Base-by-base conservation (phyloP, 768 basidiomycete species). In the Lactarius indigo region DNA sequence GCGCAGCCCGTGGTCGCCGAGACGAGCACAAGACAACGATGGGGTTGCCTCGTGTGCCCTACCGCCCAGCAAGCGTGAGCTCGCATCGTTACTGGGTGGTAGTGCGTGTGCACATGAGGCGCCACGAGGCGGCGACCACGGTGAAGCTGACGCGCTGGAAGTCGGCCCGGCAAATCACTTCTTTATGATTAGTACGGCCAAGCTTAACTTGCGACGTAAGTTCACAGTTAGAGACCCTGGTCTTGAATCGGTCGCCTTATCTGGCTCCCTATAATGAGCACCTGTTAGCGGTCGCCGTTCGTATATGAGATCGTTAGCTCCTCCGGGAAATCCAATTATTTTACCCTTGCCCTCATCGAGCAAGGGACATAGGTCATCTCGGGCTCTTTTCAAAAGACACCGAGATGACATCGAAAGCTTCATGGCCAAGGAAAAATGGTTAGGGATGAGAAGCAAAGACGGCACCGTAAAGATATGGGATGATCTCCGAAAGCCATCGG, bases 391-490 rank as follows among this genome's bases (percentile, higher is more conserved):
- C 94, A 79, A 98, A 98, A 64, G 91, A 96, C 20, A 98, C 85
- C 23, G 94, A 89, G n/a, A 96, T 97, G 52, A 98, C 88, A 76
- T 98, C 98, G 73, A 85, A 87, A 15, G 89, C 94, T 97, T 73
- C n/a, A 41, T 69, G 57, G 42, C 63, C 55, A 59, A 64, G 64
- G 55, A 75, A 78, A 78, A 64, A 70, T 82, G 96, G 97, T 81
- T 81, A 59, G 81, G 79, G 59, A 81, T 82, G 62, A 79, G 80
- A 62, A 63, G 61, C 37, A 57, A 58, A 65, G 63, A 58, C 63
- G 26, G 95, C 96, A 55, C 95, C 96, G n/a, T 98, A 77, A 94
- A 94, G 78, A 97, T 98, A 71, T 98, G 97, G 97, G 26, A 26
- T 15, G 96, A 99, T 82, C 89, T 97, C 69, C 86, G 94, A 96